A percentile compares a stretch with the other conserved stretches of the same genome.
Conservation (phyloP, 495 filamentous ascomycete species). For the Penicillium argentinense region DNA sequence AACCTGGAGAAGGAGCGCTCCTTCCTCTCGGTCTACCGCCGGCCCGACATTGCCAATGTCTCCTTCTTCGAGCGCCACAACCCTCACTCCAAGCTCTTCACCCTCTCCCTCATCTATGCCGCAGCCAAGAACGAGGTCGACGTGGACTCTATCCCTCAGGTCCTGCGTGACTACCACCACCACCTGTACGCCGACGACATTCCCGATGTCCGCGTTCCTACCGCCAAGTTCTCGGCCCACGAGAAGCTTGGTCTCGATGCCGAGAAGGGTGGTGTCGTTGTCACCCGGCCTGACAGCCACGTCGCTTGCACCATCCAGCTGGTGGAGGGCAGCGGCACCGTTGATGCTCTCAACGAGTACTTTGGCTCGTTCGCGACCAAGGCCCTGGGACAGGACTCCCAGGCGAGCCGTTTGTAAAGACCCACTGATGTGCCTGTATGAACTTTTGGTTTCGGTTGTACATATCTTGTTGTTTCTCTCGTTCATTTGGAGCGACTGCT, state of each 20-base stretch:
- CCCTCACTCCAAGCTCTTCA: slow-evolving; percentile 80
- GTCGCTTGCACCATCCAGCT: slow-evolving; percentile 73
- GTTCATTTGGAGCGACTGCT: slow-evolving; percentile 21
- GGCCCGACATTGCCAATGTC: slow-evolving; percentile 60
- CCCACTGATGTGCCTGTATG: slow-evolving; percentile 10
- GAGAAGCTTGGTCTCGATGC: slow-evolving; percentile 80
- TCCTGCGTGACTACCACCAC: slow-evolving; percentile 72
- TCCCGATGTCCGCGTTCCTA: slow-evolving; percentile 67
- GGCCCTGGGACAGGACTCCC: slow-evolving; percentile 39
- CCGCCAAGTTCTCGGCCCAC: slow-evolving; percentile 72
- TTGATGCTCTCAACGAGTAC: slow-evolving; percentile 80
- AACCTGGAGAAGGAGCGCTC: slow-evolving; percentile 62
- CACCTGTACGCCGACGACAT: slow-evolving; percentile 87
- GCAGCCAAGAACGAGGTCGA: slow-evolving; percentile 61
- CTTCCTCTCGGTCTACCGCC: slow-evolving; percentile 66
- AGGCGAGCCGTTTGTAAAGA: slow-evolving; percentile 40
- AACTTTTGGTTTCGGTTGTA: slow-evolving; percentile 23
- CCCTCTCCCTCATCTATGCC: slow-evolving; percentile 71
- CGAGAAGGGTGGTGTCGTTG: slow-evolving; percentile 72
- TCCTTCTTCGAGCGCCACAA: slow-evolving; percentile 79
- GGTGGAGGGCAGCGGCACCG: slow-evolving; percentile 72
- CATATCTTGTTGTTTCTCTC: slow-evolving; percentile 24
- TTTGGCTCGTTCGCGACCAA: slow-evolving; percentile 66
- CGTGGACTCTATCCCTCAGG: slow-evolving; percentile 62
- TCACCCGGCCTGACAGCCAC: slow-evolving; percentile 85